These are phyloP conservation scores for Ophiostoma pallidulum DNA, from an alignment of 2,329 filamentous ascomycete genomes.

Conservation along the genomic window DNA sequence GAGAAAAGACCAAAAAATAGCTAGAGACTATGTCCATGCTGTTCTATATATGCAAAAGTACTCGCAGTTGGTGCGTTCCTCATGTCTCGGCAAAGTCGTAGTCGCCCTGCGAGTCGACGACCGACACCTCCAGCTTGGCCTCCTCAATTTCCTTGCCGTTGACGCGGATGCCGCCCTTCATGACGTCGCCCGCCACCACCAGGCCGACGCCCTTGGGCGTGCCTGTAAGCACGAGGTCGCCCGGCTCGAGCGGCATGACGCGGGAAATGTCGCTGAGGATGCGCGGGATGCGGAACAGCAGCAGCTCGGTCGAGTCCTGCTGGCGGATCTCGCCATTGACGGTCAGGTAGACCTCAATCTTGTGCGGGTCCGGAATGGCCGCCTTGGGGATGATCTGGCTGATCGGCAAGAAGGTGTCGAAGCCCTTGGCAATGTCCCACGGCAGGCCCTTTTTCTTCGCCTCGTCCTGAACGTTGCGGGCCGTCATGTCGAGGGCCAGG, in stretches of 20 bases:
- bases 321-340: constrained; percentile 76
- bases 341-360: constrained; percentile 74
- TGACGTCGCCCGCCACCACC: constrained; percentile 75
- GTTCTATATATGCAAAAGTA: not conserved
- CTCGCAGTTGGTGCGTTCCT: too few relatives aligned
- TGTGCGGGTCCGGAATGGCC: constrained; percentile 75
- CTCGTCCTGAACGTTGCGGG: constrained; percentile 88
- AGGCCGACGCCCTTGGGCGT: constrained; percentile 92
- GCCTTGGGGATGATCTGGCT: constrained; percentile 71
- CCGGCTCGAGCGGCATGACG: constrained; percentile 88
- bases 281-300: constrained; percentile 85
- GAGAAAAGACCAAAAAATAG: not conserved
- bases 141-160: constrained; percentile 75
- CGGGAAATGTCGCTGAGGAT: constrained; percentile 85
- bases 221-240: constrained; percentile 91
- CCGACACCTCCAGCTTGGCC: constrained; percentile 71
- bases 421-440: constrained; percentile 94
- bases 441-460: constrained; percentile 95
- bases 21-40: not conserved
- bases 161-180: constrained; percentile 74
- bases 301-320: constrained; percentile 80
- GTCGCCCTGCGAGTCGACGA: constrained; percentile 67
- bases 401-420: constrained; percentile 92
- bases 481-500: constrained; percentile 94
- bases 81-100: constrained; percentile 74